Evolutionary conservation across 352 stramenopile genomes (phyloP).

Genomic region (Blastocystis sp.): DNA sequence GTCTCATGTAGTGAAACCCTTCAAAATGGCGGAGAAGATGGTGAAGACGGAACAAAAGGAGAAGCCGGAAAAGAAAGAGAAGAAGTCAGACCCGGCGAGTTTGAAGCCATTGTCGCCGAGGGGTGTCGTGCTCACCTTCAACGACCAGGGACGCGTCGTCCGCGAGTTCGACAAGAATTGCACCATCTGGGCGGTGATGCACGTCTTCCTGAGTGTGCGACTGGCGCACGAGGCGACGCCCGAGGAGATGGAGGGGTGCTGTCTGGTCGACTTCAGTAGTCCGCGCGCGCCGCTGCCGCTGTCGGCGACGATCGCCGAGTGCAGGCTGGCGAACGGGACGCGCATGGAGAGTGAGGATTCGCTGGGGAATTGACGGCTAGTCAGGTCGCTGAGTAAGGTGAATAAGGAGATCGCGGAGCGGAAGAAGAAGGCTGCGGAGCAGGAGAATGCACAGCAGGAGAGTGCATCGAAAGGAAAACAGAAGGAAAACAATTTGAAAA

Average conservation of each 20-base stretch:
- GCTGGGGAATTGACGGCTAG: neutral
- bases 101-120: too few species aligned
- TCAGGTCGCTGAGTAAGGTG: neutral
- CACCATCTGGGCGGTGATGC: neutral
- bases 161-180: neutral
- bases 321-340: neutral
- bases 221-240: neutral
- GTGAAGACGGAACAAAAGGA: too few species aligned
- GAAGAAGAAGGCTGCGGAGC: neutral
- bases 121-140: too few species aligned
- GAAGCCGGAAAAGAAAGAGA: too few species aligned
- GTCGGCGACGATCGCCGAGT: neutral
- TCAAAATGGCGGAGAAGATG: too few species aligned
- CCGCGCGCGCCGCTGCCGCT: neutral
- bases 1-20: too few species aligned
- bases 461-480: too few species aligned
- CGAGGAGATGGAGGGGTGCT: neutral
- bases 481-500: too few species aligned
- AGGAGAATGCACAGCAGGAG: too few species aligned
- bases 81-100: too few species aligned
- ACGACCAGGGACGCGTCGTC: neutral
- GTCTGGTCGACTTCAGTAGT: neutral
- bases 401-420: neutral
- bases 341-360: neutral
- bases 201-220: neutral